A percentile compares a stretch with the other conserved stretches of the same genome.
phyloP scores from a whole-genome alignment of 805 yeast genomes.

The Sugiyamaella mastotermitis region DNA sequence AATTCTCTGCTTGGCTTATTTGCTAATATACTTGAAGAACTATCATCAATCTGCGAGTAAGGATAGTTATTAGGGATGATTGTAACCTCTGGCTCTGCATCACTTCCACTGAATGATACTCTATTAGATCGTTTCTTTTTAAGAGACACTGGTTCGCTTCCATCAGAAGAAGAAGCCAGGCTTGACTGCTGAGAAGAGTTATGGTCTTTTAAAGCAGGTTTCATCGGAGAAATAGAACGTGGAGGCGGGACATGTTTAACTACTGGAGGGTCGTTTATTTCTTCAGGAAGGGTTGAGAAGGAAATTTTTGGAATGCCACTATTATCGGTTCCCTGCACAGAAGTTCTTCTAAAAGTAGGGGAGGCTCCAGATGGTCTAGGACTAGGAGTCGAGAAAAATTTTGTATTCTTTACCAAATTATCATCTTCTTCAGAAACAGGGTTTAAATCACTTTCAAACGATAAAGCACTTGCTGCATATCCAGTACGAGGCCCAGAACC shows the following conservation, averaged over 20 bases:
- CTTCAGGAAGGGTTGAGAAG: not conserved
- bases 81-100: conserved; percentile 8
- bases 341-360: not conserved
- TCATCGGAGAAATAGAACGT: conserved; percentile 28
- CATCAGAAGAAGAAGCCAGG: conserved; percentile 7
- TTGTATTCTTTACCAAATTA: not conserved
- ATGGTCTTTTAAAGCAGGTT: conserved; percentile 27
- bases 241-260: conserved; percentile 22
- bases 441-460: conserved; percentile 24
- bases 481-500: conserved; percentile 11
- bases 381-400: conserved; percentile 3
- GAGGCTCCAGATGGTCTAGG: conserved; percentile 4
- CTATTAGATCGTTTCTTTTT: conserved; percentile 6
- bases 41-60: too few relatives aligned
- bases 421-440: conserved; percentile 23
- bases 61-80: conserved; percentile 1
- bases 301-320: not conserved
- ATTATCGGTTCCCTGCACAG: too few relatives aligned
- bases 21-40: conserved; percentile 1
- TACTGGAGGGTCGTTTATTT: not conserved
- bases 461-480: conserved; percentile 20
- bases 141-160: not conserved
- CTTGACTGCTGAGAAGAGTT: conserved; percentile 3
- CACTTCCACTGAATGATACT: conserved; percentile 9
- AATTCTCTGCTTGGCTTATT: conserved; percentile 6